Evolutionary conservation across 441 rosid genomes (phyloP).

Genomic region (Francoa sonchifolia): DNA sequence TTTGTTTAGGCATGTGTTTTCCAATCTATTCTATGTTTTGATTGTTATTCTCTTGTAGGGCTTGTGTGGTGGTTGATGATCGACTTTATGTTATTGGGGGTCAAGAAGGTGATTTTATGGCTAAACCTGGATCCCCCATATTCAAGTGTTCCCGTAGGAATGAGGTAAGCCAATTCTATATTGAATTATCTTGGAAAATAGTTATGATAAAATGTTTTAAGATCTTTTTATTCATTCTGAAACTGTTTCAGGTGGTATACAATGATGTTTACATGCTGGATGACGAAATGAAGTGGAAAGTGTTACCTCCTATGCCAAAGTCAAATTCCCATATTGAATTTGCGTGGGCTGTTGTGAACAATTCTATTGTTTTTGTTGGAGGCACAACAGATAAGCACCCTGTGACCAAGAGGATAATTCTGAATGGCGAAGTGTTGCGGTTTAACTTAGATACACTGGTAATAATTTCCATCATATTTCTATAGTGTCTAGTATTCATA

Average conservation of each 20-base stretch:
- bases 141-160: conserved; percentile 84
- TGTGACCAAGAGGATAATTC: conserved; percentile 72
- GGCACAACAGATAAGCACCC: conserved; percentile 98
- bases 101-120: conserved; percentile 99
- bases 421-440: conserved; percentile 70
- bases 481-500: no score
- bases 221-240: no score
- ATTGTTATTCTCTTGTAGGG: conserved; percentile 51
- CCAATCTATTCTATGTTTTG: no score
- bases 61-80: conserved; percentile 63
- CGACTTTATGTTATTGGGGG: conserved; percentile 75
- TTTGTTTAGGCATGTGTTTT: no score
- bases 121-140: conserved; percentile 94
- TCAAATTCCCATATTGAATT: conserved; percentile 91
- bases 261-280: conserved; percentile 83
- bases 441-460: conserved; percentile 67
- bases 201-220: no score
- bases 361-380: conserved; percentile 72
- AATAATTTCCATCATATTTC: conserved; percentile 15
- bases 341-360: conserved; percentile 76
- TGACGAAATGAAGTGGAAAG: conserved; percentile 83
- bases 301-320: conserved; percentile 69
- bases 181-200: conserved; percentile 2
- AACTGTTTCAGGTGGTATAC: conserved; percentile 58
- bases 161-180: conserved; percentile 38